Evolutionary conservation across 2,329 filamentous ascomycete species (phyloP).

Genomic region (Calonectria fujianensis): DNA sequence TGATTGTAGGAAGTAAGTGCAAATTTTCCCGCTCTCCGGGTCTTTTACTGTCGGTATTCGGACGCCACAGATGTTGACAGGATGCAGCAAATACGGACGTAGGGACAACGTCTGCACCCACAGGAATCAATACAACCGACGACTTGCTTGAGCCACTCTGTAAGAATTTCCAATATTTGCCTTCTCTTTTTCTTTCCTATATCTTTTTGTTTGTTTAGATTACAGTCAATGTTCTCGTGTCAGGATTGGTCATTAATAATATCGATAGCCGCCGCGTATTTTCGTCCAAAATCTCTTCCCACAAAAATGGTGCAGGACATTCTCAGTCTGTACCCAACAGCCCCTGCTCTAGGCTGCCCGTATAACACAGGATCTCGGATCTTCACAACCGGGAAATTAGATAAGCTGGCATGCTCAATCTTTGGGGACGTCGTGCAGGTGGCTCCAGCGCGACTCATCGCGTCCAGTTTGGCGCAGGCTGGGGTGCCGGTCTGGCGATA

Average conservation of each 20-base stretch:
- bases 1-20: background rate
- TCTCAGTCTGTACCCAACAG: background rate
- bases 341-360: background rate
- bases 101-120: slow-evolving; percentile 9
- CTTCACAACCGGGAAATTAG: background rate
- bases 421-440: slow-evolving; percentile 7
- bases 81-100: slow-evolving; percentile 17
- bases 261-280: background rate
- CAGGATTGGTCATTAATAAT: background rate
- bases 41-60: background rate
- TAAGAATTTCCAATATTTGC: background rate
- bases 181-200: too few relatives aligned
- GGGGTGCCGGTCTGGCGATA: slow-evolving; percentile 10
- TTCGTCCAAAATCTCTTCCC: slow-evolving; percentile 1
- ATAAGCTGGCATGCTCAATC: slow-evolving; percentile 14
- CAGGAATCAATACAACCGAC: slow-evolving; percentile 4
- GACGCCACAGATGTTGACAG: background rate
- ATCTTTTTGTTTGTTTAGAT: background rate
- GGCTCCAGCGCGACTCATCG: slow-evolving; percentile 14
- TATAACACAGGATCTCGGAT: slow-evolving; percentile 3
- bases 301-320: slow-evolving; percentile 9
- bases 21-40: too few relatives aligned
- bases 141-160: slow-evolving; percentile 5
- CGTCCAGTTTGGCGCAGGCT: background rate
- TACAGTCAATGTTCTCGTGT: too few relatives aligned